Percentiles rank a stretch among this genome's conserved stretches.
These are phyloP conservation scores for Carex myosuroides DNA, from an alignment of 176 grass and related monocot species.

Conservation along the genomic window DNA sequence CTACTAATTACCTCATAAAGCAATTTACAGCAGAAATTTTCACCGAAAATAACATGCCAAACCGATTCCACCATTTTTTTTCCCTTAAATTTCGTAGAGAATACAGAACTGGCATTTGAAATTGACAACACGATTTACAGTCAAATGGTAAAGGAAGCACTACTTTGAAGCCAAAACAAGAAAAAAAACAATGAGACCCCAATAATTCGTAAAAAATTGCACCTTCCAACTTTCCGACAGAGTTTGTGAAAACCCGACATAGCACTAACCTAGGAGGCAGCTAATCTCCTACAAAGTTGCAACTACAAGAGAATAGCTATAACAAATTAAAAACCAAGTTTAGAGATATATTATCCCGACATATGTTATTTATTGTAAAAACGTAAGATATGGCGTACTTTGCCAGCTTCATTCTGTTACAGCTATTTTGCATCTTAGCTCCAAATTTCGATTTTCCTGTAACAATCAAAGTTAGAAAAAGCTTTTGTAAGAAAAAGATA, in stretches of 20 bases:
- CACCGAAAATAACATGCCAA: background rate
- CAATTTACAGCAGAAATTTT: background rate
- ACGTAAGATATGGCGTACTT: background rate
- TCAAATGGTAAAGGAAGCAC: background rate
- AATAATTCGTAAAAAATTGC: background rate
- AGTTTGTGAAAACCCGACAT: background rate
- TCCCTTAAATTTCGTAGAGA: background rate
- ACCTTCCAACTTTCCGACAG: background rate
- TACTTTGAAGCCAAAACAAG: background rate
- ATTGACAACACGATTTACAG: background rate
- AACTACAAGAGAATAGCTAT: background rate
- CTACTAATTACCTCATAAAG: background rate
- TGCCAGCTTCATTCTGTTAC: background rate
- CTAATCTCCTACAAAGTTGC: constrained; percentile 2
- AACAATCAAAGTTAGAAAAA: too few species aligned
- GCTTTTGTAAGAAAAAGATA: too few species aligned
- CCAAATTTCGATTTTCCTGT: too few species aligned
- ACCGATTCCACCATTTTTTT: background rate
- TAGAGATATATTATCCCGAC: background rate
- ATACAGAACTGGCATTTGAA: background rate
- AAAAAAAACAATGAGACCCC: background rate
- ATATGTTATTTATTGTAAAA: background rate
- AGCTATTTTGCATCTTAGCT: too few species aligned
- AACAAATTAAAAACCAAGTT: background rate
- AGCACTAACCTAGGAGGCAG: background rate